Conservation (phyloP, 805 yeast species). For the Myxozyma mucilagina region DNA sequence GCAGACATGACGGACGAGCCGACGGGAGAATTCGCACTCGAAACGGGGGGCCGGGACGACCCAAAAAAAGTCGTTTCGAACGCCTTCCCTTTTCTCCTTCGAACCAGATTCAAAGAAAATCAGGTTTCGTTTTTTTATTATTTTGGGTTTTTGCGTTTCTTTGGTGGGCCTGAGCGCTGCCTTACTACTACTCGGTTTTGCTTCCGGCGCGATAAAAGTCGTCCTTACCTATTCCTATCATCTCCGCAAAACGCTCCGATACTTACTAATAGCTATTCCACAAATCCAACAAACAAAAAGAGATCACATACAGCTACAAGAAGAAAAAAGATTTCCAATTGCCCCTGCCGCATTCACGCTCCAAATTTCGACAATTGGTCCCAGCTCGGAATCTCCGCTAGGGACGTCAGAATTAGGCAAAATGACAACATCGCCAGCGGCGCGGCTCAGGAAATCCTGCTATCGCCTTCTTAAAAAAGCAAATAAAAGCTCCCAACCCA, state of each 20-base stretch:
- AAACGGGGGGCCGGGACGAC: not conserved
- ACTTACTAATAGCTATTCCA: too few species aligned
- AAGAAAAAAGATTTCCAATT: not conserved
- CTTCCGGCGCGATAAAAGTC: not conserved
- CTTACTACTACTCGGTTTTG: not conserved
- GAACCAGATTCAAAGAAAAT: not conserved
- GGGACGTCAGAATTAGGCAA: not conserved
- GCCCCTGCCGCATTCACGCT: not conserved
- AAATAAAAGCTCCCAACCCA: too few species aligned
- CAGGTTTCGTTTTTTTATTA: too few species aligned
- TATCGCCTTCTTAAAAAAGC: too few species aligned
- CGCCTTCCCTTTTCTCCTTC: too few species aligned
- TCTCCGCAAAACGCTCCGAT: not conserved
- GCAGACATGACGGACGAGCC: conserved; percentile 5
- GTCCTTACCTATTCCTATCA: too few species aligned
- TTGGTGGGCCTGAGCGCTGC: conserved; percentile 6
- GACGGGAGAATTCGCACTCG: not conserved
- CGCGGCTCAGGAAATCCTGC: not conserved
- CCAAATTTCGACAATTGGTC: not conserved
- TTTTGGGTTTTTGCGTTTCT: too few species aligned
- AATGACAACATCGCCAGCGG: not conserved
- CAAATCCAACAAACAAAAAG: too few species aligned
- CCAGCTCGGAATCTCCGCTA: not conserved
- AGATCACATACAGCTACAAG: too few species aligned
- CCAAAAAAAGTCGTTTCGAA: not conserved